Evolutionary conservation across 2,329 filamentous ascomycete species (phyloP), one percentile per base, ranked within the genome.

Genomic region (Amauroascus verrucosus): DNA sequence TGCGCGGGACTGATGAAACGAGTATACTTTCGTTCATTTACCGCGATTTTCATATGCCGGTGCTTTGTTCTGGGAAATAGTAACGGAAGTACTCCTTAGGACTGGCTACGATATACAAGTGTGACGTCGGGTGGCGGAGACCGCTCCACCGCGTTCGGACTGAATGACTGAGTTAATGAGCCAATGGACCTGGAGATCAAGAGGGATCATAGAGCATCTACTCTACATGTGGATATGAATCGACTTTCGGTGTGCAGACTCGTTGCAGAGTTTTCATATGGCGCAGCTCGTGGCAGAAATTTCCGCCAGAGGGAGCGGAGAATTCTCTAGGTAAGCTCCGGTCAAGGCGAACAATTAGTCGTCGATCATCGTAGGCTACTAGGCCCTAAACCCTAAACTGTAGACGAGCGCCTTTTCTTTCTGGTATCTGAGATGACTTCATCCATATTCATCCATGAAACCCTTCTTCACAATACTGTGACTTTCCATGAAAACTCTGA

Each of bases 111-210:
- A 20, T 22, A 24, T 28, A 45, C 8, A 24, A 16, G 9, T 22
- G 35, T 50, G 48, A 50, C 48, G 48, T 50, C 37, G 48, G 37
- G 48, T 50, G 48, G 48, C 38, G 48, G 48, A 43, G 35, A 24
- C 13, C 37, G 28, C 40, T 45, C 49, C 38, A 44, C 38, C 32
- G 22, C 37, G 4, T 26, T 45, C 40, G 26, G 49, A 37, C 6
- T 11, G 49, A 51, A 5, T 33, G 6, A 18, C 26, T 26, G 28
- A 45, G n/a, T 22, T 26, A 33, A 16, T 2, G 14, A 14, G 2
- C 38, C 38, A 51, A 44, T 51, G 26, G 20, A 24, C 24, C 40
- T 28, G 48, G 35, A 6, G 6, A 45, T 37, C 26, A 20, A 1
- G 20, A 30, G 35, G 14, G 35, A 40, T 14, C 14, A 28, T 13